These are phyloP conservation scores for Ogataea nonfermentans DNA, from an alignment of 805 yeast genomes.

Conservation along the genomic window DNA sequence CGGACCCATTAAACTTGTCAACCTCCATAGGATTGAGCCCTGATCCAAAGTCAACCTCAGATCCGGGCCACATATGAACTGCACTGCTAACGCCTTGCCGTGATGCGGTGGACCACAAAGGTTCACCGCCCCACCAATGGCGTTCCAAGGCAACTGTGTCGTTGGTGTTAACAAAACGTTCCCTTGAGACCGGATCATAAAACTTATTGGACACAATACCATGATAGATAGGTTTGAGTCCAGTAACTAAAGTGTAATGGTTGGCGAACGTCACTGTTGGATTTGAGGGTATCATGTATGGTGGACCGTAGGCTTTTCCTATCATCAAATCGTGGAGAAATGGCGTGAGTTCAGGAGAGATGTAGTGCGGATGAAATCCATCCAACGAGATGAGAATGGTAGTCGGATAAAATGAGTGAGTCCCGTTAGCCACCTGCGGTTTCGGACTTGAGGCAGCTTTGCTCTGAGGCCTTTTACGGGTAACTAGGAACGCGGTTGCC, in stretches of 20 bases:
- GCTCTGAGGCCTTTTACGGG: constrained; percentile 2
- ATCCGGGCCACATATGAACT: constrained; percentile 97
- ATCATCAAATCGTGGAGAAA: constrained; percentile 55
- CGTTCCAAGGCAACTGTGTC: constrained; percentile 51
- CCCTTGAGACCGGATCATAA: constrained; percentile 55
- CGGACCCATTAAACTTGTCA: constrained; percentile 65
- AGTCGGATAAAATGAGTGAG: constrained; percentile 70
- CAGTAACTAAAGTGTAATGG: constrained; percentile 90
- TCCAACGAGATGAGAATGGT: constrained; percentile 79
- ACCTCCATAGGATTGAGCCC: constrained; percentile 50
- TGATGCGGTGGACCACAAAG: constrained; percentile 78
- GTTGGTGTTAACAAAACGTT: constrained; percentile 63
- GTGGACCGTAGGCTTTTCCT: constrained; percentile 62
- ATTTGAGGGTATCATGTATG: constrained; percentile 83
- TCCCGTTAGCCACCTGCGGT: constrained; percentile 50
- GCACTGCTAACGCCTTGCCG: constrained; percentile 62
- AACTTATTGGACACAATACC: constrained; percentile 86
- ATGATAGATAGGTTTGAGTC: constrained; percentile 76
- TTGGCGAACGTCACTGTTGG: constrained; percentile 91
- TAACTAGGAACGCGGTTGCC: constrained; percentile 6
- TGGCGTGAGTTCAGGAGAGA: constrained; percentile 67
- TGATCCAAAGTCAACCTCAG: constrained; percentile 60
- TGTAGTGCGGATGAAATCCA: constrained; percentile 90
- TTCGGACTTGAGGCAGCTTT: constrained; percentile 11
- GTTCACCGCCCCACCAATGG: constrained; percentile 88